Percentiles rank a stretch among this genome's conserved stretches.
Evolutionary conservation across 805 yeast genomes (phyloP).

Genomic region (Metschnikowia koreensis): DNA sequence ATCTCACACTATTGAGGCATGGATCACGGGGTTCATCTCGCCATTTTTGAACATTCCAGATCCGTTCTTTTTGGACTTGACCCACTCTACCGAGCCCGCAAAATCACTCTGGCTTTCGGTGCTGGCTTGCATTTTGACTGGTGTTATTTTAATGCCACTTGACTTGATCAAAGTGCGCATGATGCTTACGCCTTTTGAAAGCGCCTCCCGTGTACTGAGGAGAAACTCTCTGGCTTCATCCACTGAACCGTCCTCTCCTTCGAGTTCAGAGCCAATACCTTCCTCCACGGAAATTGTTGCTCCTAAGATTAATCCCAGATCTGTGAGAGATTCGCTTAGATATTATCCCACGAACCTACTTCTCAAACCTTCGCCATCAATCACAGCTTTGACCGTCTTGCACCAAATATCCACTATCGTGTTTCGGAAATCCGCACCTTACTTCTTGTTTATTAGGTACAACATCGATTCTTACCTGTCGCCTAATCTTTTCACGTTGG

Average conservation of each 20-base stretch:
- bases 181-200: slow-evolving; percentile 63
- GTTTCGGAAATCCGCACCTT: slow-evolving; percentile 66
- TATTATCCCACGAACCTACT: slow-evolving; percentile 56
- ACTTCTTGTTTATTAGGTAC: slow-evolving; percentile 53
- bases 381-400: slow-evolving; percentile 49
- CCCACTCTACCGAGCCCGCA: slow-evolving; percentile 76
- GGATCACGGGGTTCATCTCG: slow-evolving; percentile 87
- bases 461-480: slow-evolving; percentile 67
- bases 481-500: slow-evolving; percentile 57
- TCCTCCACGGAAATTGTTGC: background rate
- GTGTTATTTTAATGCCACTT: slow-evolving; percentile 72
- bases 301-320: slow-evolving; percentile 42
- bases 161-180: slow-evolving; percentile 78
- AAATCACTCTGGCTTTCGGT: slow-evolving; percentile 66
- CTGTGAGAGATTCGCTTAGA: slow-evolving; percentile 67
- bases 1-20: slow-evolving; percentile 76
- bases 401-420: slow-evolving; percentile 60
- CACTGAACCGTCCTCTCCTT: background rate
- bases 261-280: background rate
- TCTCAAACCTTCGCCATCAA: slow-evolving; percentile 51
- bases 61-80: slow-evolving; percentile 78
- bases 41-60: slow-evolving; percentile 83
- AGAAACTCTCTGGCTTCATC: background rate
- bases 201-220: slow-evolving; percentile 9
- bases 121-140: slow-evolving; percentile 69